Evolutionary conservation across 2,329 filamentous ascomycete genomes (phyloP).

Genomic region (Plectosphaerella plurivora): DNA sequence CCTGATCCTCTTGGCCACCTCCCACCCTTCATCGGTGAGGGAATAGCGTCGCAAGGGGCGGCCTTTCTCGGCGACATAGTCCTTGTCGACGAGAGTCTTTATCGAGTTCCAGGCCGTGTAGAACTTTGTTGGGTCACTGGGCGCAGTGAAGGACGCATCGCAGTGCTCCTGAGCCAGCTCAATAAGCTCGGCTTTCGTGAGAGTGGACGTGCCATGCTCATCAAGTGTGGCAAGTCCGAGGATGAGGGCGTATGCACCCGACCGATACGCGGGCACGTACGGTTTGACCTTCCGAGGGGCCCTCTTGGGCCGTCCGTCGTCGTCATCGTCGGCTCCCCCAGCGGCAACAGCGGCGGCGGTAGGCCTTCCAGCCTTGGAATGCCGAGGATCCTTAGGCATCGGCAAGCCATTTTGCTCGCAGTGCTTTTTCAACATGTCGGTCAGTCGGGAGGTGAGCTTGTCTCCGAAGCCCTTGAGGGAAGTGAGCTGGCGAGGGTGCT

Average conservation of each 20-base stretch:
- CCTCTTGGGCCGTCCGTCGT: constrained; percentile 49
- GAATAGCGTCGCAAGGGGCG: constrained; percentile 64
- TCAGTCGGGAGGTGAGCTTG: constrained; percentile 66
- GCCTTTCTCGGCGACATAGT: constrained; percentile 68
- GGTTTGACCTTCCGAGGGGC: constrained; percentile 49
- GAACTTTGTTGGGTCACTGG: constrained; percentile 62
- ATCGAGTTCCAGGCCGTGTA: constrained; percentile 83
- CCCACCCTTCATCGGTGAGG: constrained; percentile 75
- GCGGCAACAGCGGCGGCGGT: constrained; percentile 2
- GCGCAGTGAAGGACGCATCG: constrained; percentile 67
- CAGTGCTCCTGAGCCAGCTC: constrained; percentile 66
- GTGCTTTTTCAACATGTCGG: constrained; percentile 53
- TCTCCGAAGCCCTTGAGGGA: constrained; percentile 71
- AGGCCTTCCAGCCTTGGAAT: not conserved
- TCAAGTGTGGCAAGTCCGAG: constrained; percentile 59
- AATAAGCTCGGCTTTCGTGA: constrained; percentile 67
- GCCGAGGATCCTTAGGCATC: constrained; percentile 56
- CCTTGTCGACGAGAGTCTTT: constrained; percentile 69
- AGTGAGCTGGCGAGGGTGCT: constrained; percentile 68
- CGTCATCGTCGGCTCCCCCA: constrained; percentile 26
- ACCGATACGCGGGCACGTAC: constrained; percentile 70
- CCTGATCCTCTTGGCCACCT: constrained; percentile 63
- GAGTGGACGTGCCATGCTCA: constrained; percentile 47
- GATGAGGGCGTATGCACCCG: constrained; percentile 69
- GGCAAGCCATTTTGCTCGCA: constrained; percentile 64